phyloP scores from a whole-genome alignment of 345 rosid species.

The Eucalyptus regnans region DNA sequence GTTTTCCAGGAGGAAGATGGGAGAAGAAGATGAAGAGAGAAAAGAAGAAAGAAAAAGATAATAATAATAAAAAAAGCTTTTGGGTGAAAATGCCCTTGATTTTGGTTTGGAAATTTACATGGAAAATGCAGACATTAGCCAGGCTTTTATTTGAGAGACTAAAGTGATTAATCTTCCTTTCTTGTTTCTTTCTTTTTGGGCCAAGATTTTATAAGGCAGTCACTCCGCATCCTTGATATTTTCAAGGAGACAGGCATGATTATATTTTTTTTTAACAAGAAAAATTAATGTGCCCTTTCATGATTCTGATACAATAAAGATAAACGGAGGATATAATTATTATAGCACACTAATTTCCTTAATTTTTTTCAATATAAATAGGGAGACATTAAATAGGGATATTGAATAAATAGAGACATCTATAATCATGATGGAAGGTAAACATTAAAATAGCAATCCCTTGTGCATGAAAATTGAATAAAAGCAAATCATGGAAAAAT shows the following conservation, averaged over 20 bases:
- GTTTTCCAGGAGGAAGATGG: neutral
- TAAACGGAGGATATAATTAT: neutral
- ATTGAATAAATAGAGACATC: too few relatives aligned
- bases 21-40: neutral
- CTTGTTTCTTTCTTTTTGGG: neutral
- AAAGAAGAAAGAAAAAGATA: too few relatives aligned
- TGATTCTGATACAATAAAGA: neutral
- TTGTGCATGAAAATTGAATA: neutral
- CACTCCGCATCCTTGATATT: neutral
- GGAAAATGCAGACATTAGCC: neutral
- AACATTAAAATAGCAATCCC: neutral
- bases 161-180: neutral
- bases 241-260: neutral
- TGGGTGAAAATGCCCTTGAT: neutral
- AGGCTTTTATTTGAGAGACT: neutral
- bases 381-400: neutral
- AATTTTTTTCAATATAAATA: neutral
- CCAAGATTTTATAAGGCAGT: neutral
- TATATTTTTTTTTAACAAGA: neutral
- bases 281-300: neutral
- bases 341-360: neutral
- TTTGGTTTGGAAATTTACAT: neutral
- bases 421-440: neutral
- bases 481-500: neutral
- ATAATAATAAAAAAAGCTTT: too few relatives aligned